Conservation (phyloP, 345 rosid species). For the Mercurialis annua region DNA sequence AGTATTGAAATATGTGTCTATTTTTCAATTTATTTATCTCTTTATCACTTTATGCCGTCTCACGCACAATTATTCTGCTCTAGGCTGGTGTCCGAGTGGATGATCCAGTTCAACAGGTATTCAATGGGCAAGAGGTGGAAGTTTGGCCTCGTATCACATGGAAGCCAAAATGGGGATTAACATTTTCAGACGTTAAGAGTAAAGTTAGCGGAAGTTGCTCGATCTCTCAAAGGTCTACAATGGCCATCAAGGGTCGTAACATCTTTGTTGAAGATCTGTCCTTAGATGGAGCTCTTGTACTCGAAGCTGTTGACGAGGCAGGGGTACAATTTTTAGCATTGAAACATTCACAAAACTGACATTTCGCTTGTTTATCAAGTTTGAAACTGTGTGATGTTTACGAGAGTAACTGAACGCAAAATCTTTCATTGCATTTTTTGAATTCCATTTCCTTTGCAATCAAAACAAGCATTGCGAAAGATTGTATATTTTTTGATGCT, state of each 20-base stretch:
- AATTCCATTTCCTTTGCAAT: background rate
- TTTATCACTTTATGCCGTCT: background rate
- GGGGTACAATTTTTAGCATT: constrained; percentile 45
- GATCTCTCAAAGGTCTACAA: constrained; percentile 62
- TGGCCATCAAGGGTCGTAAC: constrained; percentile 68
- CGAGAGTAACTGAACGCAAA: background rate
- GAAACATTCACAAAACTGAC: background rate
- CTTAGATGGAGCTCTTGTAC: constrained; percentile 77
- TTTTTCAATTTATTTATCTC: constrained; percentile 1
- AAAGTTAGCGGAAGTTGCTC: constrained; percentile 62
- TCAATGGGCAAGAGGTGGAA: constrained; percentile 92
- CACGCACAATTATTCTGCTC: constrained; percentile 17
- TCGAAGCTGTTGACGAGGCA: constrained; percentile 66
- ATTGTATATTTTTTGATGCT: too few relatives aligned
- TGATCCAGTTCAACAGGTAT: constrained; percentile 57
- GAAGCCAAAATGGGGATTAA: constrained; percentile 89
- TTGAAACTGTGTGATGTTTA: background rate
- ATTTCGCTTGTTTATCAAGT: background rate
- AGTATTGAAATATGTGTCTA: background rate
- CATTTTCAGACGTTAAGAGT: constrained; percentile 61
- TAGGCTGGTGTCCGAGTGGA: constrained; percentile 76
- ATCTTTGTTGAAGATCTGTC: constrained; percentile 53
- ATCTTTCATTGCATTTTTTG: background rate
- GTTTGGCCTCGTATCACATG: constrained; percentile 84
- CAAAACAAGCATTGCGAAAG: background rate